A percentile compares a stretch with the other conserved stretches of the same genome.
phyloP scores from a whole-genome alignment of 1,284 basidiomycete species.

The Fomitopsis betulina region DNA sequence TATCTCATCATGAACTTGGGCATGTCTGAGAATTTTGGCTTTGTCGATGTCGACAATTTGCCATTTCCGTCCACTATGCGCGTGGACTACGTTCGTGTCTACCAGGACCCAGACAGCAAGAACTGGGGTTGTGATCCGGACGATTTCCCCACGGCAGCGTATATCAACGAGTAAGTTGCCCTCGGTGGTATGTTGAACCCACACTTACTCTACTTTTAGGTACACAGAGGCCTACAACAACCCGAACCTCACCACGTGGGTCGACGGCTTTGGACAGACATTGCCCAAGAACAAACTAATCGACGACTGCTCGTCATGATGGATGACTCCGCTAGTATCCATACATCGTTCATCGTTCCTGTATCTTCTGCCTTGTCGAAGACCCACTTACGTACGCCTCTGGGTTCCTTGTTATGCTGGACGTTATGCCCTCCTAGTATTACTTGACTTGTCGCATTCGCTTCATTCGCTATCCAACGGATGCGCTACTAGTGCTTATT shows the following conservation, averaged over 20 bases:
- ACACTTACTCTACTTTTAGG: conserved; percentile 9
- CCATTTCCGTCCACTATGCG: conserved; percentile 68
- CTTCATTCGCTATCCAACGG: not conserved
- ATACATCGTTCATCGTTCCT: not conserved
- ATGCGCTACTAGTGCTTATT: not conserved
- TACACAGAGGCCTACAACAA: conserved; percentile 33
- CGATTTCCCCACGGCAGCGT: conserved; percentile 71
- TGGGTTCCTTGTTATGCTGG: not conserved
- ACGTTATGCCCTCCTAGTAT: not conserved
- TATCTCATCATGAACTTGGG: conserved; percentile 82
- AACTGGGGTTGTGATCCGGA: conserved; percentile 83
- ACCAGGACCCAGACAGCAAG: conserved; percentile 61
- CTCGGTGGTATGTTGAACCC: not conserved
- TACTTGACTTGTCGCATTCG: conserved; percentile 1
- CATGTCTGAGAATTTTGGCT: conserved; percentile 75
- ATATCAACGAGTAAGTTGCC: conserved; percentile 62
- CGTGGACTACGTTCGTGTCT: conserved; percentile 84
- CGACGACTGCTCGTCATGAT: conserved; percentile 13
- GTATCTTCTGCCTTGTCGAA: not conserved
- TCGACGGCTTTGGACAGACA: conserved; percentile 28
- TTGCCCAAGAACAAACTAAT: conserved; percentile 29
- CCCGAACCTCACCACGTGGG: conserved; percentile 35
- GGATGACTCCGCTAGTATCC: not conserved
- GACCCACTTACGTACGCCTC: not conserved
- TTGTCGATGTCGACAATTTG: conserved; percentile 61